These are phyloP conservation scores for Corymbia calophylla DNA, from an alignment of 441 rosid genomes.

Conservation along the genomic window DNA sequence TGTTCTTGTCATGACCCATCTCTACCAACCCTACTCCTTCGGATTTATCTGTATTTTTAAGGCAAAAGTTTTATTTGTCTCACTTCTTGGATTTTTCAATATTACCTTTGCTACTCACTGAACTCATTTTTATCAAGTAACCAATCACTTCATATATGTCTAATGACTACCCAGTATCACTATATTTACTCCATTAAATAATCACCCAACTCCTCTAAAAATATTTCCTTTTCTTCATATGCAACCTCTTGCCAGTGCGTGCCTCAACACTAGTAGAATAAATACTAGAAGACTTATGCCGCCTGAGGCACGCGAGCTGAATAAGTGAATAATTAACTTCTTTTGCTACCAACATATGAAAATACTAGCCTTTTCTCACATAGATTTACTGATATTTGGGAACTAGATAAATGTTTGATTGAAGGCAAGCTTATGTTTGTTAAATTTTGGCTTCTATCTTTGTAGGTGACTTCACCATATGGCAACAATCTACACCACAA, in stretches of 20 bases:
- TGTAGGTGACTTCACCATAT: constrained; percentile 7
- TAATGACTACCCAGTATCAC: not conserved
- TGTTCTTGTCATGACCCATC: not conserved
- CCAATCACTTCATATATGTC: not conserved
- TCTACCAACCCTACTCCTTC: not conserved
- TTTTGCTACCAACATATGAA: not conserved
- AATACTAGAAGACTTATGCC: not conserved
- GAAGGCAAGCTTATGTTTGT: not conserved
- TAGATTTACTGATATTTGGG: not conserved
- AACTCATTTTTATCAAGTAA: not conserved
- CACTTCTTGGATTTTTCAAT: not conserved
- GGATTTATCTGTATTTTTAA: not conserved
- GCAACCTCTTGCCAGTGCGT: not conserved
- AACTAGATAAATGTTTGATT: not conserved
- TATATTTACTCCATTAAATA: not conserved
- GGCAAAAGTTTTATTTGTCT: not conserved
- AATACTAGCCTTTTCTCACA: not conserved
- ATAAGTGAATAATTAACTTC: not conserved
- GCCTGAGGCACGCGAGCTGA: not conserved
- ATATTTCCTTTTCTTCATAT: not conserved
- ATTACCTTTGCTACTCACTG: not conserved
- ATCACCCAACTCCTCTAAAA: not conserved
- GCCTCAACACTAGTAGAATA: not conserved
- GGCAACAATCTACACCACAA: constrained; percentile 9
- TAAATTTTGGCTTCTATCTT: not conserved